Evolutionary conservation across 208 protist species (phyloP), one percentile per base, ranked within the genome.

Genomic region (Wallacemonas sp.): DNA sequence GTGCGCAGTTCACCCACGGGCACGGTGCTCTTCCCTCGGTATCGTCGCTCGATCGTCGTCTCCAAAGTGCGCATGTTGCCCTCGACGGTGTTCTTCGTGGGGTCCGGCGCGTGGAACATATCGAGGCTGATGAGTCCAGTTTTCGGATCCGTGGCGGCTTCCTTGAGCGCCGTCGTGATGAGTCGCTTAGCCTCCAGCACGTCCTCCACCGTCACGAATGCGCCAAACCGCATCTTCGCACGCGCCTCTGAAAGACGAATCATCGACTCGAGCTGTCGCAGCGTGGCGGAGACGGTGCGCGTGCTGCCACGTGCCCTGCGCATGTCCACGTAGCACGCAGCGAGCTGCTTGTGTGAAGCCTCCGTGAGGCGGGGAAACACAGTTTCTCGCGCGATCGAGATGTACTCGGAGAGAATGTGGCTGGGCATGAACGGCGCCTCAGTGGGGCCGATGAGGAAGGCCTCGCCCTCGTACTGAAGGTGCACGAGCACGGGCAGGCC

Each of bases 221-320:
- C 27, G 33, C 63, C 59, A 52, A 93, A 91, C 19, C 93, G 92
- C 92, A 98, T 97, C 76, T 95, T 96, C 21, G 93, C 89, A 12
- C 77, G 73, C 32, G 93, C 86, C 76, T 98, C 96, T n/a, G 92
- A 72, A 0, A 99, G 83, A 5, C 99, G 96, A 54, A 99, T 99
- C 59, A 99, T 90, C 27, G 97, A 98, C 74, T 99, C 98, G 0
- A 99, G 87, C 81, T 99, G 98, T 32, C 99, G 85, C 29, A 99
- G 87, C 15, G 98, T 99, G 0, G 98, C 98, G 3, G 97, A 95
- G 19, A 99, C 97, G 6, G 97, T 98, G 33, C 95, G 95, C 3
- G 69, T 81, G 64, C 82, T 87, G 21, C 89, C 88, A 12, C 96
- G 90, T 0, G 87, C 73, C 3, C 78, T 68, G 10, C 97, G 87